Conservation (phyloP, 2,329 filamentous ascomycete species). For the Sporothrix mexicana region DNA sequence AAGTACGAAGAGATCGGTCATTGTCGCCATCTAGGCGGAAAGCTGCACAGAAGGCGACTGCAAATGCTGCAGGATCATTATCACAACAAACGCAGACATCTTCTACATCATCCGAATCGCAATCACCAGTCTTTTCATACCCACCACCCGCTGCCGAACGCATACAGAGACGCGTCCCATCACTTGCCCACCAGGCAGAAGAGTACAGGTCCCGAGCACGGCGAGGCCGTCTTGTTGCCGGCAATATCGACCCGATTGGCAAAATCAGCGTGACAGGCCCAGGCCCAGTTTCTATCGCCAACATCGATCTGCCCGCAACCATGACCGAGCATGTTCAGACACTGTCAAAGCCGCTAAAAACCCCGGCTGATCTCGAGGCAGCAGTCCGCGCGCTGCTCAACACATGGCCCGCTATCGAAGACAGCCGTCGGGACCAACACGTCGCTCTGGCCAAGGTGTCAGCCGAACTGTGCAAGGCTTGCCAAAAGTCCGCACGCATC, state of each 20-base stretch:
- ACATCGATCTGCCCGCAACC: not conserved
- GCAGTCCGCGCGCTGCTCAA: conserved; percentile 12
- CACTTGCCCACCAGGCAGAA: conserved; percentile 23
- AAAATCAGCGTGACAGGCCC: too few relatives aligned
- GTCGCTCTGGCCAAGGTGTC: conserved; percentile 39
- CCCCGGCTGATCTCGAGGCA: not conserved
- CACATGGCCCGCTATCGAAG: not conserved
- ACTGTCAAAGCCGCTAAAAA: not conserved
- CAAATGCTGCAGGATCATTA: not conserved
- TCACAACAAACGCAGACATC: not conserved
- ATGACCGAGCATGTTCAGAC: not conserved
- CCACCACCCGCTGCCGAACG: not conserved
- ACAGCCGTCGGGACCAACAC: not conserved
- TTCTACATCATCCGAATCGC: not conserved
- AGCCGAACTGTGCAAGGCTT: conserved; percentile 45
- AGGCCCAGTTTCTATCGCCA: too few relatives aligned
- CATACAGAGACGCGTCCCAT: conserved; percentile 10
- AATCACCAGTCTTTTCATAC: conserved; percentile 1
- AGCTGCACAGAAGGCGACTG: not conserved
- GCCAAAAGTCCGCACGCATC: conserved; percentile 43
- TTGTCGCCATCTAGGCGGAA: not conserved
- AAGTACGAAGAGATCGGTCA: not conserved
- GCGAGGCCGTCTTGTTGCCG: not conserved
- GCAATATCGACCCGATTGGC: not conserved
- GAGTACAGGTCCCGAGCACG: conserved; percentile 28